Evolutionary conservation across 495 filamentous ascomycete genomes (phyloP).

Genomic region (Neurospora tetraspora): DNA sequence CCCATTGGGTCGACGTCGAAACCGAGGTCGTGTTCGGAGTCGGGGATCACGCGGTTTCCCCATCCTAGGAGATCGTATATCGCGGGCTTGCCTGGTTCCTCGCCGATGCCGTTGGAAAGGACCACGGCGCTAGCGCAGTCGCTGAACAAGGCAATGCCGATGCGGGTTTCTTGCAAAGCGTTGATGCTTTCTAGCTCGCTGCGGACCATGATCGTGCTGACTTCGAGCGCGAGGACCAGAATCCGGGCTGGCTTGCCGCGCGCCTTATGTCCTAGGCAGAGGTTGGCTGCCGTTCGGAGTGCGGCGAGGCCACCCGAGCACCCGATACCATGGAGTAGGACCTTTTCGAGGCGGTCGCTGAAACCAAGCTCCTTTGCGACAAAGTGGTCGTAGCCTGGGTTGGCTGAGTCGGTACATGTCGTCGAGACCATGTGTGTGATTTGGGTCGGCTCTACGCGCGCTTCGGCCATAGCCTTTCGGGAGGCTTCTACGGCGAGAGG

Average conservation of each 20-base stretch:
- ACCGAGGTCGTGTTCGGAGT: conserved; percentile 46
- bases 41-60: conserved; percentile 44
- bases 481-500: conserved; percentile 47
- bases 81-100: conserved; percentile 13
- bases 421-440: conserved; percentile 59
- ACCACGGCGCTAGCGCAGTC: conserved; percentile 53
- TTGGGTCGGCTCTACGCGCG: conserved; percentile 33
- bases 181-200: conserved; percentile 49
- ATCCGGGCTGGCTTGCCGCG: conserved; percentile 44
- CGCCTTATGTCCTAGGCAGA: conserved; percentile 46
- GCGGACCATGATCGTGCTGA: conserved; percentile 47
- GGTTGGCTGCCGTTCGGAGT: conserved; percentile 49
- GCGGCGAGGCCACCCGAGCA: conserved; percentile 56
- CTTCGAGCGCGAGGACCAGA: conserved; percentile 50
- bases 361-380: conserved; percentile 47
- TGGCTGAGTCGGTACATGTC: conserved; percentile 58
- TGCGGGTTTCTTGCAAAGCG: conserved; percentile 41
- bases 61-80: conserved; percentile 50
- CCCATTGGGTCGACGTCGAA: conserved; percentile 51
- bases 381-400: conserved; percentile 57
- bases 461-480: conserved; percentile 49
- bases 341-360: conserved; percentile 39
- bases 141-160: conserved; percentile 51
- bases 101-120: conserved; percentile 45
- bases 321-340: conserved; percentile 52